Evolutionary conservation across 768 basidiomycete species (phyloP), one percentile per base, ranked within the genome.

Genomic region (Suillus variegatus): DNA sequence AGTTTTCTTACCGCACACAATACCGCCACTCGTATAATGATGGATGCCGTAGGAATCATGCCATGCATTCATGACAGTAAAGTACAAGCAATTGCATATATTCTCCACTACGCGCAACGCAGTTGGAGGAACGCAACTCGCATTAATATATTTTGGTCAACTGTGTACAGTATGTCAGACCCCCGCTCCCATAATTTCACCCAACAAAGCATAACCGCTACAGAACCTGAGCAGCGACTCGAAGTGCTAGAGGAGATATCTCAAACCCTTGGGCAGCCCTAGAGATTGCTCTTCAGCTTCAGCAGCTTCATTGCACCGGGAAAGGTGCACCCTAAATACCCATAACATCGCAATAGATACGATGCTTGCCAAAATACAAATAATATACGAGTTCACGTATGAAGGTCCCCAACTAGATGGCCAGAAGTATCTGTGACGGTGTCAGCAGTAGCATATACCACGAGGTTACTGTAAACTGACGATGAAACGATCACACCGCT

Each of bases 401-500:
- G 83, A 83, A 3, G 88, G 90, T 0, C 88, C 91, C 90, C 90
- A 93, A 5, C 74, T 69, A 28, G 75, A 77, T 13, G 88, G 90
- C 88, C 89, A 93, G 14, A 86, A 77, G 68, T 90, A 90, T 40
- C 86, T 86, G 66, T 28, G 35, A 40, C 9, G 16, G 40, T 18
- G 41, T 35, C 16, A 25, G 46, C 43, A 4, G 22, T 4, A 36
- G 10, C 20, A 41, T 35, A 32, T n/a, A 35, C 44, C 25, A 40
- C 43, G 57, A 67, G 60, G 35, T 22, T 13, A 62, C 12, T 28
- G 38, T 64, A 69, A 32, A 86, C 86, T 79, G 79, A 94, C 81
- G 92, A 88, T 66, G 93, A 92, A 51, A 86, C 79, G 40, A 96
- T 81, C 77, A 94, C 95, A 0, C 94, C 94, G 9, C 91, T 81